phyloP scores from a whole-genome alignment of 1,284 basidiomycete species.

The Flammula alnicola region DNA sequence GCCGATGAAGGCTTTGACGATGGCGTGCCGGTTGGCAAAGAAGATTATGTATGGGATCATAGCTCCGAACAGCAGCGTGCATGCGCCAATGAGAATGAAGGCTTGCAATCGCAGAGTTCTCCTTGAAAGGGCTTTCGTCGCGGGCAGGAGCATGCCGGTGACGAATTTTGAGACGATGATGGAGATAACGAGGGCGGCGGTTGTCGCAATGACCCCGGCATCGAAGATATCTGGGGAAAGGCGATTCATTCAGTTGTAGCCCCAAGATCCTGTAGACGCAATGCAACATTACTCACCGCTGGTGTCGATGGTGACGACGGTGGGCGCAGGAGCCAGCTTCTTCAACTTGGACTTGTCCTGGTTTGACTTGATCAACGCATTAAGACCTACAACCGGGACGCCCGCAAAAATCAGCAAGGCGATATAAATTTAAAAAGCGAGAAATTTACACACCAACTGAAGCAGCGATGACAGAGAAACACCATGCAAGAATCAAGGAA shows the following conservation, averaged over 20 bases:
- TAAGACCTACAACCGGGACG: conserved; percentile 34
- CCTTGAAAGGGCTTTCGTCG: conserved; percentile 30
- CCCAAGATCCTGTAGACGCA: not conserved
- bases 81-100: conserved; percentile 46
- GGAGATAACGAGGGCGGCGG: conserved; percentile 41
- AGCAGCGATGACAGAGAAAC: conserved; percentile 28
- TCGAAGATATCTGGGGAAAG: conserved; percentile 45
- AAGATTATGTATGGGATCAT: conserved; percentile 57
- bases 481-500: conserved; percentile 25
- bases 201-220: conserved; percentile 51
- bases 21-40: conserved; percentile 52
- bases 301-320: conserved; percentile 37
- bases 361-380: conserved; percentile 46
- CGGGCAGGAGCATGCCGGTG: conserved; percentile 32
- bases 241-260: not conserved
- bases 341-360: conserved; percentile 35
- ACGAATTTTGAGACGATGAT: conserved; percentile 42
- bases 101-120: conserved; percentile 41
- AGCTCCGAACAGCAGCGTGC: conserved; percentile 55
- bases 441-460: conserved; percentile 26
- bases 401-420: not conserved
- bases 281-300: conserved; percentile 29
- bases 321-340: conserved; percentile 32
- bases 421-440: not conserved
- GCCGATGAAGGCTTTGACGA: conserved; percentile 48